phyloP scores from a whole-genome alignment of 23 red algal genomes.

The Porphyridium purpureum region DNA sequence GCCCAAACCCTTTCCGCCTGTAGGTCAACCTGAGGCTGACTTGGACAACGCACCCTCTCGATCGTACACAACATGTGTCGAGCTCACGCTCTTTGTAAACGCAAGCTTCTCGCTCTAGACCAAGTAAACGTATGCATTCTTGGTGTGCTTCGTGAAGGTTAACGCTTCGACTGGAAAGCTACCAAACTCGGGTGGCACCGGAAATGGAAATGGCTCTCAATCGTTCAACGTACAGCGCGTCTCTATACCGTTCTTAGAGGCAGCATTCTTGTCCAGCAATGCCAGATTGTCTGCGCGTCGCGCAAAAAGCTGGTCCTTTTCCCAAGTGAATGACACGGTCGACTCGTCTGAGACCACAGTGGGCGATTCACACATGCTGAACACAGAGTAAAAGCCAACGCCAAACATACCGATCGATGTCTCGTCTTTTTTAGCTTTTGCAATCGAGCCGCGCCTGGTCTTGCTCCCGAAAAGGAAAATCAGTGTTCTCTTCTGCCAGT shows the following conservation, averaged over 20 bases:
- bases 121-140: conserved; percentile 12
- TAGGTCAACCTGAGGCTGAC: too few relatives aligned
- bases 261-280: neutral
- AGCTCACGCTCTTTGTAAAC: too few relatives aligned
- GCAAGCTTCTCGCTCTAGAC: conserved; percentile 2
- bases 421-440: conserved; percentile 29
- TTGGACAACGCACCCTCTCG: too few relatives aligned
- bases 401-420: neutral
- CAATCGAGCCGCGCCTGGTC: conserved; percentile 52
- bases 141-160: conserved; percentile 30
- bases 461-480: conserved; percentile 17
- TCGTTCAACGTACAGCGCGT: conserved; percentile 35
- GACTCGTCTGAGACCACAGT: neutral
- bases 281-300: conserved; percentile 7
- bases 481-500: conserved; percentile 35
- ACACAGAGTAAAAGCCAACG: neutral
- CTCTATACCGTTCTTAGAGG: neutral
- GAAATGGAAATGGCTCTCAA: conserved; percentile 31
- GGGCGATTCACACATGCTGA: neutral
- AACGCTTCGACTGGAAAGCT: conserved; percentile 23
- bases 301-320: conserved; percentile 12
- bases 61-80: too few relatives aligned
- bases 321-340: neutral
- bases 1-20: too few relatives aligned
- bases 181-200: conserved; percentile 19